Conservation (phyloP, 805 yeast species). For the Candida ipomoeae region DNA sequence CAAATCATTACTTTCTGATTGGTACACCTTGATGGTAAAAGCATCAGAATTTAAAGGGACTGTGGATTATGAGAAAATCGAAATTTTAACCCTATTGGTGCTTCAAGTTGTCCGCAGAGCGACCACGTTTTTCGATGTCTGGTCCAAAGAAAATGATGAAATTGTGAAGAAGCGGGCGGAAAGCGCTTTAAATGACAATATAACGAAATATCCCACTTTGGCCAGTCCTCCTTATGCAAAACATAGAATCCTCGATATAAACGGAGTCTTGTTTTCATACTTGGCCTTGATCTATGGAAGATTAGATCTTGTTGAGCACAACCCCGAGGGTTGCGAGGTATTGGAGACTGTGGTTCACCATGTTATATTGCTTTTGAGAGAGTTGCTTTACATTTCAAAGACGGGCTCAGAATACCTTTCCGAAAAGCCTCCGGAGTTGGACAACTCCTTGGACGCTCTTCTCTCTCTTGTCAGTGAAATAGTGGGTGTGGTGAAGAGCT, state of each 20-base stretch:
- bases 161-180: constrained; percentile 38
- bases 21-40: constrained; percentile 74
- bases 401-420: constrained; percentile 39
- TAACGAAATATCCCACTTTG: constrained; percentile 45
- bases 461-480: constrained; percentile 59
- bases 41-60: constrained; percentile 74
- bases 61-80: constrained; percentile 52
- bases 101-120: constrained; percentile 67
- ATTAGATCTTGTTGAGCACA: constrained; percentile 71
- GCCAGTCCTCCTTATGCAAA: constrained; percentile 56
- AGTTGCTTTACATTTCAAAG: constrained; percentile 57
- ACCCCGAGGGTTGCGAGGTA: constrained; percentile 62
- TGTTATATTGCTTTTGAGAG: constrained; percentile 59
- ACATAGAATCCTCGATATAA: constrained; percentile 60
- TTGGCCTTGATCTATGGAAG: constrained; percentile 70
- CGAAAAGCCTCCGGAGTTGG: constrained; percentile 40
- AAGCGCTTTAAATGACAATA: constrained; percentile 30
- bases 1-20: constrained; percentile 65
- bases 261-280: constrained; percentile 55
- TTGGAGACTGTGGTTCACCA: constrained; percentile 67
- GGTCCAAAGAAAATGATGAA: constrained; percentile 62
- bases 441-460: constrained; percentile 51
- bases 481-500: constrained; percentile 58
- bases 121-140: constrained; percentile 58
- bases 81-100: constrained; percentile 57